Evolutionary conservation across 2,329 filamentous ascomycete species (phyloP), one percentile per base, ranked within the genome.

Genomic region (Grosmannia serpens): DNA sequence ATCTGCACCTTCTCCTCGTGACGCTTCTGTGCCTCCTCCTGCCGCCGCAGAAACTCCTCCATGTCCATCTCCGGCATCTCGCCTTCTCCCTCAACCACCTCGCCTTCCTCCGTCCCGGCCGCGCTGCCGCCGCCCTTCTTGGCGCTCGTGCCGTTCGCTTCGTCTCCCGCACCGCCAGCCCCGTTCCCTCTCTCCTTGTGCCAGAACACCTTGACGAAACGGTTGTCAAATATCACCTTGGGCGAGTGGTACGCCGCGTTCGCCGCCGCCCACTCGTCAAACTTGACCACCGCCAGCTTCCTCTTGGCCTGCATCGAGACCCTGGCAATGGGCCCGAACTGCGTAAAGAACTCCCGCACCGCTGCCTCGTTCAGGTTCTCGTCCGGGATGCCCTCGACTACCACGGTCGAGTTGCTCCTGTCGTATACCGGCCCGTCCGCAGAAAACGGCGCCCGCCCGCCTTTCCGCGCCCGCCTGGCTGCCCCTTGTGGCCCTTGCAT

Each of bases 171-270:
- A 1, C 46, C 1, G 61, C 62, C 47, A 11, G 35, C 11, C 35
- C n/a, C 54, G 10, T 44, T 35, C n/a, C 31, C 70, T 29, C 79
- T 77, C 7, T 80, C 78, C 64, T 83, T 86, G 67, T 83, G 79
- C 88, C 88, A 92, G 65, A 86, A 91, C 0, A 92, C 86, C 65
- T 90, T 91, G 54, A 94, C 89, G 65, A 94, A 94, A 13, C 89
- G 79, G 64, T 92, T 94, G 65, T 91, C 87, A 67, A 92, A 94
- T 51, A 94, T 85, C 53, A 85, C 85, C 67, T 90, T 90, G 0
- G 89, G 88, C 10, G 86, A 91, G 53, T 80, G 79, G 68, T 89
- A 90, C 2, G 89, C 89, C 20, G 81, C 79, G 60, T 84, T 81
- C 17, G 89, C 89, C 17, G 82, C 73, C 8, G 77, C 77, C 78